phyloP scores from a whole-genome alignment of 2,329 filamentous ascomycete species.

The Metarhizium humberi region DNA sequence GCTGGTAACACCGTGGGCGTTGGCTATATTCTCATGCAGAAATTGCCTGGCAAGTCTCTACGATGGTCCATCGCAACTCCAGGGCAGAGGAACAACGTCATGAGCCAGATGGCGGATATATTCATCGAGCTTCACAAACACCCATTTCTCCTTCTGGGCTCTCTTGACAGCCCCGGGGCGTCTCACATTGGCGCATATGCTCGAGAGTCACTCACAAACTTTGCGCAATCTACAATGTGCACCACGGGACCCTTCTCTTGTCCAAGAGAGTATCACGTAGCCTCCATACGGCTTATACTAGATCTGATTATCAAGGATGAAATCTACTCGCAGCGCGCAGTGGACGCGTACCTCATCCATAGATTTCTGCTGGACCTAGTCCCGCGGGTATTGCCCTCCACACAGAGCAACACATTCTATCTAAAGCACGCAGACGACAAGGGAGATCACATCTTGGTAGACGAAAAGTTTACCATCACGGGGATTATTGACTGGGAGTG shows the following conservation, averaged over 20 bases:
- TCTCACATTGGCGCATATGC: constrained; percentile 26
- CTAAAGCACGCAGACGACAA: constrained; percentile 33
- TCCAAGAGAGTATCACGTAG: constrained; percentile 24
- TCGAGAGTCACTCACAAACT: constrained; percentile 27
- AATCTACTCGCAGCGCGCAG: constrained; percentile 22
- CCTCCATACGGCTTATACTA: constrained; percentile 24
- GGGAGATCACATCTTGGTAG: constrained; percentile 36
- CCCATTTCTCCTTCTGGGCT: constrained; percentile 27
- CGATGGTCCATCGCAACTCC: constrained; percentile 22
- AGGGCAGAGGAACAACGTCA: constrained; percentile 24
- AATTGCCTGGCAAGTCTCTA: constrained; percentile 27
- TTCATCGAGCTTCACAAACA: constrained; percentile 28
- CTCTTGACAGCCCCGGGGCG: constrained; percentile 17
- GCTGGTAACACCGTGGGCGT: constrained; percentile 24
- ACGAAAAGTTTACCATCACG: constrained; percentile 35
- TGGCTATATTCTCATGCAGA: constrained; percentile 33
- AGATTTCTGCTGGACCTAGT: constrained; percentile 29
- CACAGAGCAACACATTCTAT: constrained; percentile 25
- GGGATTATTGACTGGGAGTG: constrained; percentile 38
- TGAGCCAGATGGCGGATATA: constrained; percentile 27
- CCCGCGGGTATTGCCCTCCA: constrained; percentile 14
- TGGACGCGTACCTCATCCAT: constrained; percentile 31
- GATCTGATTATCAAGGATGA: constrained; percentile 26
- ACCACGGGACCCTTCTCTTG: constrained; percentile 25
- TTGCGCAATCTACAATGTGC: constrained; percentile 16